Percentiles rank a stretch among this genome's conserved stretches.
phyloP scores from a whole-genome alignment of 2,329 filamentous ascomycete genomes.

The Paraconiothyrium sp. region DNA sequence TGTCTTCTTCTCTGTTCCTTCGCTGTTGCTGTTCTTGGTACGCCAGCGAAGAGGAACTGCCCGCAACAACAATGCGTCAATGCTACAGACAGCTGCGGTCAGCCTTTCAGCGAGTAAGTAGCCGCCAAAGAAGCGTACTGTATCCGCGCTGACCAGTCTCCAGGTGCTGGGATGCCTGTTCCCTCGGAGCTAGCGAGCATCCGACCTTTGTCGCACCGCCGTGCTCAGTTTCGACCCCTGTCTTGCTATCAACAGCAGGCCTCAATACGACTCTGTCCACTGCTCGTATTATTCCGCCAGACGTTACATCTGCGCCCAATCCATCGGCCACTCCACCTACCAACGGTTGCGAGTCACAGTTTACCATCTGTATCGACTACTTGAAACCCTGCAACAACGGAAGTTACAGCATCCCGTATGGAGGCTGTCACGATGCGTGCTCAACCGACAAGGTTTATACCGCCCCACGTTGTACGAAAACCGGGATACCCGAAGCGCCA shows the following conservation, averaged over 20 bases:
- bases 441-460: not conserved
- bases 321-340: not conserved
- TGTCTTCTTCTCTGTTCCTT: slow-evolving; percentile 17
- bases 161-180: slow-evolving; percentile 21
- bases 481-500: not conserved
- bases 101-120: slow-evolving; percentile 32
- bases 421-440: slow-evolving; percentile 14
- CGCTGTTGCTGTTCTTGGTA: slow-evolving; percentile 17
- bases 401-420: slow-evolving; percentile 11
- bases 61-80: slow-evolving; percentile 28
- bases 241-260: not conserved
- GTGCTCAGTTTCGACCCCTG: slow-evolving; percentile 2
- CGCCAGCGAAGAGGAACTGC: slow-evolving; percentile 30
- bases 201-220: slow-evolving; percentile 20
- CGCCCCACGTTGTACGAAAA: slow-evolving; percentile 1
- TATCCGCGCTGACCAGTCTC: not conserved
- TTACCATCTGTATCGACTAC: slow-evolving; percentile 18
- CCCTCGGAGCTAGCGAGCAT: not conserved
- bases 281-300: slow-evolving; percentile 1
- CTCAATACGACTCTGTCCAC: not conserved
- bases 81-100: slow-evolving; percentile 31
- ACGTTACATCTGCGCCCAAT: slow-evolving; percentile 7
- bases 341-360: slow-evolving; percentile 2
- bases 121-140: not conserved
- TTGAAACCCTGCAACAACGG: slow-evolving; percentile 9